Evolutionary conservation across 2,329 filamentous ascomycete species (phyloP).

Genomic region (Epichloe coenophiala): DNA sequence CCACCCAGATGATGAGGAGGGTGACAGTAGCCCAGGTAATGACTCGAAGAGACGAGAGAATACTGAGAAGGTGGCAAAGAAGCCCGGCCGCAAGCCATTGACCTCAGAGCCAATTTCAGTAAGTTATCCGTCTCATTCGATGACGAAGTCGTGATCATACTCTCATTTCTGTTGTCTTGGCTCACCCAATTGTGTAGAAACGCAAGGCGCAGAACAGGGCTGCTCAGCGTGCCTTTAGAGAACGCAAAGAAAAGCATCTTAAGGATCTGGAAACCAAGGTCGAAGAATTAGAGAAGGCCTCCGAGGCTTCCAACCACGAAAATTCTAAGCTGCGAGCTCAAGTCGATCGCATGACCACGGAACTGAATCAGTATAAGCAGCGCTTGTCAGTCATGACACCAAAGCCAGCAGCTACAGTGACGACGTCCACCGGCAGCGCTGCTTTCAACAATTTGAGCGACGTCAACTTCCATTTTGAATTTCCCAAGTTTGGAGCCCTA

Average conservation of each 20-base stretch:
- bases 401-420: constrained; percentile 26
- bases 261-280: constrained; percentile 74
- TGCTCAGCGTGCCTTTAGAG: constrained; percentile 83
- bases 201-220: constrained; percentile 92
- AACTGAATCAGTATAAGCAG: constrained; percentile 85
- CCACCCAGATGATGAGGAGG: constrained; percentile 56
- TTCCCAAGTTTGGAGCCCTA: constrained; percentile 80
- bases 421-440: constrained; percentile 26
- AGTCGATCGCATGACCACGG: constrained; percentile 72
- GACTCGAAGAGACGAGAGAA: constrained; percentile 63
- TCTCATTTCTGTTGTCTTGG: neutral
- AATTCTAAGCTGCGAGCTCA: constrained; percentile 76
- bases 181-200: constrained; percentile 43
- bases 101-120: constrained; percentile 93
- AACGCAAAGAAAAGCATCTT: constrained; percentile 85
- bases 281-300: constrained; percentile 65
- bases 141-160: neutral
- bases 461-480: constrained; percentile 88
- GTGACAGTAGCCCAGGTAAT: constrained; percentile 35
- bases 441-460: constrained; percentile 50
- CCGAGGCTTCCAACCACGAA: constrained; percentile 70
- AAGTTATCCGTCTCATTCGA: constrained; percentile 29
- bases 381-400: constrained; percentile 49
- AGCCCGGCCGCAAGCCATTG: constrained; percentile 88
- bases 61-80: constrained; percentile 80